Conservation (phyloP, 1,284 basidiomycete species). For the Bothia castanella region DNA sequence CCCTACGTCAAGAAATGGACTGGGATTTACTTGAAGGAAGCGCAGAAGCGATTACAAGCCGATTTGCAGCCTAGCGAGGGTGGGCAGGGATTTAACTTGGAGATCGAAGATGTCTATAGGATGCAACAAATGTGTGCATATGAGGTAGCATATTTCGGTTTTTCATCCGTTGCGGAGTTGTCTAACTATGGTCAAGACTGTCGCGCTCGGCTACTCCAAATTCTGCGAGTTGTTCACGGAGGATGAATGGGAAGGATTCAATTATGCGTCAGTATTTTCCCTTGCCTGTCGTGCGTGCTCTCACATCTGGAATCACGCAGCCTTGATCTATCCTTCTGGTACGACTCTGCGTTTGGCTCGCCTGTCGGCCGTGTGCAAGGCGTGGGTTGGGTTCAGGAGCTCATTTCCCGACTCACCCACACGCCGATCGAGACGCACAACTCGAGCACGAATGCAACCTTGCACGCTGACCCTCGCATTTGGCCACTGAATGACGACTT, state of each 20-base stretch:
- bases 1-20: slow-evolving; percentile 64
- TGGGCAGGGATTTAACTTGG: slow-evolving; percentile 64
- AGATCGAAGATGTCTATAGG: slow-evolving; percentile 66
- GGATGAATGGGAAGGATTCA: slow-evolving; percentile 87
- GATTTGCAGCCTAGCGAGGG: slow-evolving; percentile 33
- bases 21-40: slow-evolving; percentile 64
- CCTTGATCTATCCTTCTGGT: slow-evolving; percentile 43
- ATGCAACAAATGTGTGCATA: slow-evolving; percentile 83
- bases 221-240: slow-evolving; percentile 89
- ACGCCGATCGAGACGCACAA: slow-evolving; percentile 67
- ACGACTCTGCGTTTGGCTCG: slow-evolving; percentile 76
- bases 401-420: slow-evolving; percentile 75
- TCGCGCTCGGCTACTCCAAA: slow-evolving; percentile 83
- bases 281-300: background rate
- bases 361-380: slow-evolving; percentile 77
- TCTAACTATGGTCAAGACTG: no score
- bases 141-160: slow-evolving; percentile 54
- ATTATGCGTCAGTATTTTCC: slow-evolving; percentile 60
- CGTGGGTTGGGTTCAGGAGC: slow-evolving; percentile 82
- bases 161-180: no score
- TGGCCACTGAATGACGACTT: slow-evolving; percentile 81
- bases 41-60: slow-evolving; percentile 61
- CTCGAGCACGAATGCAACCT: slow-evolving; percentile 76
- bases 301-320: slow-evolving; percentile 10
- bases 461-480: slow-evolving; percentile 62